Conservation (phyloP, 2,329 filamentous ascomycete genomes). For the Apiospora koreana region DNA sequence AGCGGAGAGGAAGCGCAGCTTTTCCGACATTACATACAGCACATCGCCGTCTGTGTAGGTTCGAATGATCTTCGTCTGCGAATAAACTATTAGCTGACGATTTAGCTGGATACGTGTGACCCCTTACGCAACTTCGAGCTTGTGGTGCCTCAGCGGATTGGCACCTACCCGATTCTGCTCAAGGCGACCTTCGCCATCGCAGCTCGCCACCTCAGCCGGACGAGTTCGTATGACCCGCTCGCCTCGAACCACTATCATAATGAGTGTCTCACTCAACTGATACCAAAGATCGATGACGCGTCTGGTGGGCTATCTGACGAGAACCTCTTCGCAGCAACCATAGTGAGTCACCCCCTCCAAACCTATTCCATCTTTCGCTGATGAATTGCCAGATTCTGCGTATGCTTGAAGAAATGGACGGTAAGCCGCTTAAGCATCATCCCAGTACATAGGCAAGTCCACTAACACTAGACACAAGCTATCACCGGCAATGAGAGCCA, state of each 20-base stretch:
- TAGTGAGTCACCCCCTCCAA: conserved; percentile 21
- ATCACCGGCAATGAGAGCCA: conserved; percentile 46
- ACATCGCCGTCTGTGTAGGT: conserved; percentile 36
- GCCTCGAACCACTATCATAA: conserved; percentile 55
- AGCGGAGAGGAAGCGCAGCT: conserved; percentile 33
- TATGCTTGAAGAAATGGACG: conserved; percentile 50
- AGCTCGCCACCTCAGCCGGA: conserved; percentile 54
- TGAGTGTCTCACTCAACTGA: conserved; percentile 51
- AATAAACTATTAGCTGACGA: conserved; percentile 16
- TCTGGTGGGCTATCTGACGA: conserved; percentile 44
- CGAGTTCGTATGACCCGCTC: conserved; percentile 47
- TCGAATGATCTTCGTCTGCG: neutral
- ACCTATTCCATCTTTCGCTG: neutral
- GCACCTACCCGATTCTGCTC: conserved; percentile 50
- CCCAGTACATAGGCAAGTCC: too few relatives aligned
- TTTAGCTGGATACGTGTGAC: conserved; percentile 34
- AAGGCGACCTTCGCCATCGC: conserved; percentile 60
- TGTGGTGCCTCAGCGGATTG: conserved; percentile 54
- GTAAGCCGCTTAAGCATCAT: conserved; percentile 19
- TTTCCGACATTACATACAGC: conserved; percentile 38
- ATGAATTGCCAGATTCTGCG: conserved; percentile 40
- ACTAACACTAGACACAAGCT: conserved; percentile 24
- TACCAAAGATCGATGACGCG: conserved; percentile 45
- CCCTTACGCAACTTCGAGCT: conserved; percentile 50
- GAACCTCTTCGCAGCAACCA: conserved; percentile 52